phyloP scores from a whole-genome alignment of 495 filamentous ascomycete genomes.

The Penicillium cinerascens region DNA sequence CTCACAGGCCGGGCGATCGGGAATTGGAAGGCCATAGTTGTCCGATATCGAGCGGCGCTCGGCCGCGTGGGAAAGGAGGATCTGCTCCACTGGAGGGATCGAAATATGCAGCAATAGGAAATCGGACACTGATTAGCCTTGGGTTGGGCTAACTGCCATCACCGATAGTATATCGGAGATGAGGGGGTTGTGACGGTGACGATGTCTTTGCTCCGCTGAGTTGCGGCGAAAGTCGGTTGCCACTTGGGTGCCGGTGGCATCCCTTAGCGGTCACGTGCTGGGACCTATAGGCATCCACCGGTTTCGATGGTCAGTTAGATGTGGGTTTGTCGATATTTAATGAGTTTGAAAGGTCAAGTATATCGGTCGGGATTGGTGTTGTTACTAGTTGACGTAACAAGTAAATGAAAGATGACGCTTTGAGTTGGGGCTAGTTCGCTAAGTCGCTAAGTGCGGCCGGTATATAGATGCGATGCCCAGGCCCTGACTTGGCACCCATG shows the following conservation, averaged over 20 bases:
- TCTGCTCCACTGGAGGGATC: constrained; percentile 15
- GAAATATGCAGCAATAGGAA: background rate
- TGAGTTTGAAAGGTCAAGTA: background rate
- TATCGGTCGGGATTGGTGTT: background rate
- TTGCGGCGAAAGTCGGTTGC: constrained; percentile 40
- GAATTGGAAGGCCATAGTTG: constrained; percentile 50
- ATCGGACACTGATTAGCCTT: constrained; percentile 12
- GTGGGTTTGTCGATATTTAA: background rate
- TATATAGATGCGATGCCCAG: background rate
- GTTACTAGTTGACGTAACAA: background rate
- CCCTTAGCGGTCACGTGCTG: constrained; percentile 26
- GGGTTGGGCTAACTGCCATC: constrained; percentile 27
- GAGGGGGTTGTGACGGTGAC: constrained; percentile 14
- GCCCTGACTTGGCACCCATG: background rate
- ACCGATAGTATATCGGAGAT: constrained; percentile 17
- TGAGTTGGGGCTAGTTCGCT: no score
- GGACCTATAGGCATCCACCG: background rate
- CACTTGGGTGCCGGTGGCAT: constrained; percentile 17
- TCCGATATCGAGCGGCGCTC: constrained; percentile 38
- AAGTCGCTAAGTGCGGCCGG: background rate
- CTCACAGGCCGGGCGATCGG: constrained; percentile 41
- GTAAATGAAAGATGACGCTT: background rate
- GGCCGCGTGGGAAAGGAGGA: constrained; percentile 33
- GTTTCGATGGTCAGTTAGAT: background rate
- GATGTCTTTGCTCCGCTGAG: constrained; percentile 23